phyloP scores from a whole-genome alignment of 257 asterid genomes.

The Lycium ferocissimum region DNA sequence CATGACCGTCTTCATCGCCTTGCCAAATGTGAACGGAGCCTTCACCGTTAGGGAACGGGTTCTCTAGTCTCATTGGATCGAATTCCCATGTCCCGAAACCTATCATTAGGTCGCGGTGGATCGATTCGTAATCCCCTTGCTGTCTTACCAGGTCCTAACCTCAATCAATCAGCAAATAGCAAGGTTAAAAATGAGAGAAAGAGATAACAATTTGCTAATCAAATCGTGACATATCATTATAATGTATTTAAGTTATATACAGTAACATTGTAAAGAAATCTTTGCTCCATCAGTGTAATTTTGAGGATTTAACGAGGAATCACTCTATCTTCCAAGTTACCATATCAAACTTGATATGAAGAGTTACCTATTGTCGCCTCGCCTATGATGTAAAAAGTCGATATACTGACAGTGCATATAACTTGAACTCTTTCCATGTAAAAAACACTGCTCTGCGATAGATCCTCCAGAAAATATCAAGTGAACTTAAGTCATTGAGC shows the following conservation, averaged over 20 bases:
- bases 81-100: slow-evolving; percentile 92
- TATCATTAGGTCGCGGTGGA: slow-evolving; percentile 68
- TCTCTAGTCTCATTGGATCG: slow-evolving; percentile 68
- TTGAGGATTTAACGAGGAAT: no score
- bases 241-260: neutral
- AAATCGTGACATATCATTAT: neutral
- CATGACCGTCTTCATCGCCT: slow-evolving; percentile 77
- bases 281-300: neutral
- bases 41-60: slow-evolving; percentile 62
- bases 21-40: slow-evolving; percentile 84
- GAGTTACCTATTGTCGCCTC: neutral
- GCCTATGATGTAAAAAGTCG: neutral
- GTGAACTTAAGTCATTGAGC: no score
- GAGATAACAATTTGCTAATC: no score
- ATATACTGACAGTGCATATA: neutral
- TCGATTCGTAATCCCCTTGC: slow-evolving; percentile 76
- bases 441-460: no score
- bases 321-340: neutral
- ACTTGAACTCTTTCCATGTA: neutral
- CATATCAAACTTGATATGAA: neutral
- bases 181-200: no score
- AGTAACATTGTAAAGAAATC: neutral
- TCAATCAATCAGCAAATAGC: neutral
- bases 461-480: no score
- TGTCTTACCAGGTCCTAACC: slow-evolving; percentile 61